phyloP scores from a whole-genome alignment of 2,329 filamentous ascomycete genomes.

The Aureobasidium sp. region DNA sequence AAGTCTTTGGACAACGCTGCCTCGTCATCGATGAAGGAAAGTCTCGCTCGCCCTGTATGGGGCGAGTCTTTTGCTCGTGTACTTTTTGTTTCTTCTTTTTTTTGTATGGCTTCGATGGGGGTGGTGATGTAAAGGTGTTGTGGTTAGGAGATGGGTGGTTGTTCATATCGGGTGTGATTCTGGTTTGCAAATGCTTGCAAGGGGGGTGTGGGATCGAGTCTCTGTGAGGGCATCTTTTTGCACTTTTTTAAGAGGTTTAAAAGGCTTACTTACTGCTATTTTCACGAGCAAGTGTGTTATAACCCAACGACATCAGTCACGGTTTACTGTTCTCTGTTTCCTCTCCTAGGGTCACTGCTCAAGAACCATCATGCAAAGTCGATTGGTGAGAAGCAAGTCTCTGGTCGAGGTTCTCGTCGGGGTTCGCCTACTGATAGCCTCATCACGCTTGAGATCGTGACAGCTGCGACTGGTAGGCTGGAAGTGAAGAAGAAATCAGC shows the following conservation, averaged over 20 bases:
- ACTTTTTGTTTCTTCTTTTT: background rate
- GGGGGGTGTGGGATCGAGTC: background rate
- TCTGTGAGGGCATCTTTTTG: background rate
- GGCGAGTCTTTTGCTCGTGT: background rate
- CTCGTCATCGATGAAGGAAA: background rate
- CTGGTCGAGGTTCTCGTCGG: too few species aligned
- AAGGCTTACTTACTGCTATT: background rate
- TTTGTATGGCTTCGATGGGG: background rate
- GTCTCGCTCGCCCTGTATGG: background rate
- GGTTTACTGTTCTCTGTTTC: too few species aligned
- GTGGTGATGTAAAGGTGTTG: background rate
- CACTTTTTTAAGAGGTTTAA: background rate
- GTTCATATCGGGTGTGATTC: background rate
- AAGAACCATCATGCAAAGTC: too few species aligned
- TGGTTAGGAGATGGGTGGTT: background rate
- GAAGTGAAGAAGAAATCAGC: background rate
- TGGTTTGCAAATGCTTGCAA: background rate
- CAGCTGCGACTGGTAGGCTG: background rate
- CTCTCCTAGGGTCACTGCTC: too few species aligned
- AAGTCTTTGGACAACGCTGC: background rate
- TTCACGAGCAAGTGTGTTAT: background rate
- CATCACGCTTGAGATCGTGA: background rate
- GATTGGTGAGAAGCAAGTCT: too few species aligned
- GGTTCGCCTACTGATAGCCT: too few species aligned
- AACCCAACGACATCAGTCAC: background rate